Evolutionary conservation across 805 yeast species (phyloP), one percentile per base, ranked within the genome.

Genomic region (Naumovozyma baii): DNA sequence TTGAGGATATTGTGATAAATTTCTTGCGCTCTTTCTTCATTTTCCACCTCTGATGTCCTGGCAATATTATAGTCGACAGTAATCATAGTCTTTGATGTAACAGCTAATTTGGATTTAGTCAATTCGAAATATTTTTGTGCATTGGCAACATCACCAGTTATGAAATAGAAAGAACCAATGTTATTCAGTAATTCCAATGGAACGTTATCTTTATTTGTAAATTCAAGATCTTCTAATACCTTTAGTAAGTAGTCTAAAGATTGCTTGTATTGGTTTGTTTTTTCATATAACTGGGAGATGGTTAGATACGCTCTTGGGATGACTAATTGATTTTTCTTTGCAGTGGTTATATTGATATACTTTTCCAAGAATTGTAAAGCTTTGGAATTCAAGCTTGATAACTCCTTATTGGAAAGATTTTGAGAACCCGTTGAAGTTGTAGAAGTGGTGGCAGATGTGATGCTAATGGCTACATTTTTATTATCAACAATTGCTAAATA

Each of bases 131-230:
- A 68, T 3, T 67, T 63, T 16, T 69, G 59, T 0, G 96, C 80
- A 4, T 73, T 73, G 2, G 69, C 77, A 38, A 61, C 64, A 49
- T 80, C 75, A 18, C 77, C 78, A 46, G 73, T 78, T 45, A 78
- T 67, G 54, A 83, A 81, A 41, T 83, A 74, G 60, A 86, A 76
- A 4, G 84, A 94, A 33, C 94, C 97, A 48, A 86, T 68, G 52
- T 92, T 92, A 56, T 86, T 87, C 52, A 78, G 68, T 20, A 90
- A 65, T 49, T 78, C 82, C 34, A 73, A 69, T 33, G 77, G 71
- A 34, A 66, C 49, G n/a, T 52, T 47, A 2, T 61, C 52, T 15
- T 63, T 61, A 12, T 67, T 65, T 10, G 59, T 47, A 1, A 53
- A 44, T 12, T 62, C 42, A 36, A 67, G 62, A 5, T 73, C 64